Conservation (phyloP, 768 basidiomycete genomes). For the Chalciporus pseudorubinellus region DNA sequence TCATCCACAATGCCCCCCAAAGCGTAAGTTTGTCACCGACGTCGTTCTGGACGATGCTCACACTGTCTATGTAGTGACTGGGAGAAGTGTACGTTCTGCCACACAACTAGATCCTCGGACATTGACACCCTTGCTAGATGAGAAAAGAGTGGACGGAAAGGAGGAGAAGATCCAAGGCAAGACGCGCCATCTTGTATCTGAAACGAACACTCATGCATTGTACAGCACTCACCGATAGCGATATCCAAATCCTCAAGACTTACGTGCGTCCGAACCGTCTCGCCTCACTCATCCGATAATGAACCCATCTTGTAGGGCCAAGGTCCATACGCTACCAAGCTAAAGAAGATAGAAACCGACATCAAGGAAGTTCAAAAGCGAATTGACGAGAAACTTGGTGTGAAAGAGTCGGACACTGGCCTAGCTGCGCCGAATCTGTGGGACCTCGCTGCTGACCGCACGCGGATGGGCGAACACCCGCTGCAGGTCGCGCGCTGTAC, state of each 20-base stretch:
- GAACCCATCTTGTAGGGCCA: constrained; percentile 64
- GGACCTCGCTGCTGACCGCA: constrained; percentile 92
- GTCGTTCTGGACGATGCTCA: constrained; percentile 6
- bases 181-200: constrained; percentile 24
- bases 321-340: constrained; percentile 89
- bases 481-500: constrained; percentile 97
- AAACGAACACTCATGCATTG: constrained; percentile 4
- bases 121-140: constrained; percentile 46
- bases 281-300: background rate
- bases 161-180: constrained; percentile 87
- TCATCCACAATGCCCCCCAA: constrained; percentile 79
- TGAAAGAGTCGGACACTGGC: constrained; percentile 98
- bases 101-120: constrained; percentile 3
- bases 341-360: constrained; percentile 88
- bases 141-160: constrained; percentile 85
- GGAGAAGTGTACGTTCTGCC: constrained; percentile 82
- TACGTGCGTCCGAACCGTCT: constrained; percentile 57
- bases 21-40: constrained; percentile 61
- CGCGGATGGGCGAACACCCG: constrained; percentile 90
- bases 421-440: constrained; percentile 95
- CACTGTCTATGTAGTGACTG: constrained; percentile 67
- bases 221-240: constrained; percentile 91
- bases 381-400: constrained; percentile 97
- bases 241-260: constrained; percentile 98
- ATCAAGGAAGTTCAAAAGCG: constrained; percentile 96